Percentiles rank a stretch among this genome's conserved stretches.
These are phyloP conservation scores for Lactifluus piperatus DNA, from an alignment of 768 basidiomycete genomes.

Conservation along the genomic window DNA sequence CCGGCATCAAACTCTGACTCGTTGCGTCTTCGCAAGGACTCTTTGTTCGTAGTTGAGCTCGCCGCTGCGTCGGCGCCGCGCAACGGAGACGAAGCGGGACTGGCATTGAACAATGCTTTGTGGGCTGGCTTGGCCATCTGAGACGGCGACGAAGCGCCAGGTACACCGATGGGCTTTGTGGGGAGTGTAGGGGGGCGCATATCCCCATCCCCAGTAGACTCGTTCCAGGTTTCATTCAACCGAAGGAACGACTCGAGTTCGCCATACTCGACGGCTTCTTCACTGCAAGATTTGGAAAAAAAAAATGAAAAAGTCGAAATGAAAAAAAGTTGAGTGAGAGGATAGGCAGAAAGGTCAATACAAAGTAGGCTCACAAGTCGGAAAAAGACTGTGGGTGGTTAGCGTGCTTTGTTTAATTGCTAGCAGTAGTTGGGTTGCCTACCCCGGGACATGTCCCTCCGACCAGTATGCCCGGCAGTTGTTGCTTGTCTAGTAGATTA, in stretches of 20 bases:
- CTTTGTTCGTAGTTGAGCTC: slow-evolving; percentile 22
- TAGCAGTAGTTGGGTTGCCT: slow-evolving; percentile 18
- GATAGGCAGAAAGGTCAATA: background rate
- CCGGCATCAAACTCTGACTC: slow-evolving; percentile 55
- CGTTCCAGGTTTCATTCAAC: slow-evolving; percentile 61
- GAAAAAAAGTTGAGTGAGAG: slow-evolving; percentile 1
- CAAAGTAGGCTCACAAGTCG: slow-evolving; percentile 50
- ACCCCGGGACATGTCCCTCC: slow-evolving; percentile 74
- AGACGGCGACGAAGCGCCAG: slow-evolving; percentile 63
- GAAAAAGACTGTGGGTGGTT: slow-evolving; percentile 45
- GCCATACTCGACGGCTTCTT: slow-evolving; percentile 75
- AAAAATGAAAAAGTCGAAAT: too few relatives aligned
- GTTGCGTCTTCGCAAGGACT: slow-evolving; percentile 36
- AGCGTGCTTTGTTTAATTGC: background rate
- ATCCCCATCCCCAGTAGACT: slow-evolving; percentile 53
- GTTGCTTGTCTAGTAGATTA: slow-evolving; percentile 70
- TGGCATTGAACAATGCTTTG: slow-evolving; percentile 42
- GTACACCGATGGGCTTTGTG: slow-evolving; percentile 65
- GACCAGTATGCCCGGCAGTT: slow-evolving; percentile 75
- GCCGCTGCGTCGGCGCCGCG: background rate
- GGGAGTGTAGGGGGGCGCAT: slow-evolving; percentile 48
- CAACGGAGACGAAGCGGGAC: slow-evolving; percentile 27
- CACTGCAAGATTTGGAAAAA: too few relatives aligned
- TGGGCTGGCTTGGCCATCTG: slow-evolving; percentile 75
- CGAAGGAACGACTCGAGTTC: slow-evolving; percentile 67